These are phyloP conservation scores for Tricholoma furcatifolium DNA, from an alignment of 768 basidiomycete genomes.

Conservation along the genomic window DNA sequence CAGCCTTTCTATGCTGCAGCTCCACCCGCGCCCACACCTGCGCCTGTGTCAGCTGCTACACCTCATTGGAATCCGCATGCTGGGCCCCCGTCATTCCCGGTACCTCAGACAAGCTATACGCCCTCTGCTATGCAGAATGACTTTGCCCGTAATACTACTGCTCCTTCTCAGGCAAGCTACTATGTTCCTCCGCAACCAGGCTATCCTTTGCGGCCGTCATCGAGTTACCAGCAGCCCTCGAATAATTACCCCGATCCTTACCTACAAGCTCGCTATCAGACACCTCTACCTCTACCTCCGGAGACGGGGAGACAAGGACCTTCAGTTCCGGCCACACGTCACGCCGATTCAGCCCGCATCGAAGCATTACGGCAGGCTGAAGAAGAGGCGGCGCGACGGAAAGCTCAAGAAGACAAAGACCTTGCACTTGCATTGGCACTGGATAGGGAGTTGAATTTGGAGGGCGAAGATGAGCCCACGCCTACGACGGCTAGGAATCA, in stretches of 20 bases:
- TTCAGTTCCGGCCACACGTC: constrained; percentile 28
- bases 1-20: background rate
- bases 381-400: constrained; percentile 33
- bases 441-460: constrained; percentile 3
- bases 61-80: background rate
- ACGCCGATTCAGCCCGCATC: constrained; percentile 31
- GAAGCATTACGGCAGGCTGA: constrained; percentile 36
- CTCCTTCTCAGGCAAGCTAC: background rate
- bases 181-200: background rate
- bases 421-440: constrained; percentile 50
- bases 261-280: constrained; percentile 46
- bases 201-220: background rate
- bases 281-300: constrained; percentile 55
- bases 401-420: constrained; percentile 43
- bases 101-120: constrained; percentile 15
- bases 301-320: constrained; percentile 21
- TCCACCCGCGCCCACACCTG: background rate
- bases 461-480: background rate
- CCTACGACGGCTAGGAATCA: background rate
- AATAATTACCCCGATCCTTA: constrained; percentile 40
- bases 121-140: background rate
- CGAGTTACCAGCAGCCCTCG: constrained; percentile 15
- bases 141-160: background rate
- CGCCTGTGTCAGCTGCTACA: background rate
- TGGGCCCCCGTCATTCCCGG: constrained; percentile 27